These are phyloP conservation scores for Cardiospermum halicacabum DNA, from an alignment of 345 rosid genomes.

Conservation along the genomic window DNA sequence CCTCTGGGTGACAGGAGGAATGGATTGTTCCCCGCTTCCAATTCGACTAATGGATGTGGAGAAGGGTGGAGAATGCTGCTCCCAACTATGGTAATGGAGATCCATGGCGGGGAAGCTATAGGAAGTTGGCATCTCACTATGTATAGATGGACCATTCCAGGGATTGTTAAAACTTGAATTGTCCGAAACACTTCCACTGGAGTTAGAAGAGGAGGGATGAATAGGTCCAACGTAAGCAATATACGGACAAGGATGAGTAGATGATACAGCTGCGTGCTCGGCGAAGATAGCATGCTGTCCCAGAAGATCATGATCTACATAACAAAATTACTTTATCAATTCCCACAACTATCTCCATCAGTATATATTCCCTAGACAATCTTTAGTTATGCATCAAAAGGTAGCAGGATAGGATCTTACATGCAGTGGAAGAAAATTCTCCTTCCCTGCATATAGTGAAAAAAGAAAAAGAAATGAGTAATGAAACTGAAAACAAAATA, in stretches of 20 bases:
- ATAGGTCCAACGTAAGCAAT: constrained; percentile 82
- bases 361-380: constrained; percentile 4
- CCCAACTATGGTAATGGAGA: constrained; percentile 71
- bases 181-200: constrained; percentile 63
- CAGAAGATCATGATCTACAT: constrained; percentile 77
- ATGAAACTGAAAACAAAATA: constrained; percentile 11
- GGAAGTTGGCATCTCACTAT: constrained; percentile 64
- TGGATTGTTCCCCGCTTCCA: constrained; percentile 52
- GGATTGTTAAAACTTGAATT: constrained; percentile 59
- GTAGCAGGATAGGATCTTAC: constrained; percentile 55
- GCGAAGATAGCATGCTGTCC: constrained; percentile 66
- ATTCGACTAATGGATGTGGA: constrained; percentile 49
- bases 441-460: constrained; percentile 58
- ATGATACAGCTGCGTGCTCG: constrained; percentile 64
- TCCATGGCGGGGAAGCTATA: constrained; percentile 74
- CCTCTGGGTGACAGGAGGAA: constrained; percentile 53
- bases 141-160: constrained; percentile 74
- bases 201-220: constrained; percentile 72
- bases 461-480: background rate
- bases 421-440: constrained; percentile 68
- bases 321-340: constrained; percentile 20
- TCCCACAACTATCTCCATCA: background rate
- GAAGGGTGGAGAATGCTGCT: constrained; percentile 65
- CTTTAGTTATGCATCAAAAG: constrained; percentile 16
- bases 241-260: constrained; percentile 88